Conservation (phyloP, 495 filamentous ascomycete genomes). For the Daldinia caldariorum region DNA sequence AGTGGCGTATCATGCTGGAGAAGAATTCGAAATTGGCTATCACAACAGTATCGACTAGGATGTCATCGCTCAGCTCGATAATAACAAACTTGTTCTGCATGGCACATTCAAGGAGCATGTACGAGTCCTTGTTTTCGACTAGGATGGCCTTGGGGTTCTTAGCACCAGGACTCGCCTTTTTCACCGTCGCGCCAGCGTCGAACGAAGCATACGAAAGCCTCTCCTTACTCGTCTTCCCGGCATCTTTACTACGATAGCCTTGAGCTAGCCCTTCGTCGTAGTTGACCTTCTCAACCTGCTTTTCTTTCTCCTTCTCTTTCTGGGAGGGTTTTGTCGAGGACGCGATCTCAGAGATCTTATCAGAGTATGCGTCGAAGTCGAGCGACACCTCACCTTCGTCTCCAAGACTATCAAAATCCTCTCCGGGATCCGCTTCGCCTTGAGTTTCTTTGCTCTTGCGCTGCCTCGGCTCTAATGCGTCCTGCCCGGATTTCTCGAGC, state of each 20-base stretch:
- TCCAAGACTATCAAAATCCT: constrained; percentile 59
- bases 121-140: constrained; percentile 97
- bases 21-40: constrained; percentile 99
- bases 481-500: constrained; percentile 84
- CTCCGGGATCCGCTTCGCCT: constrained; percentile 45
- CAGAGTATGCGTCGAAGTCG: constrained; percentile 74
- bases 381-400: constrained; percentile 93
- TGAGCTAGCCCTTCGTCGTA: constrained; percentile 60
- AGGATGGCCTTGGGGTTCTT: constrained; percentile 88
- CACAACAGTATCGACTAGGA: constrained; percentile 93
- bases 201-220: constrained; percentile 97
- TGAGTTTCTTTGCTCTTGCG: constrained; percentile 54
- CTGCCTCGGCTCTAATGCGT: constrained; percentile 74
- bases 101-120: constrained; percentile 94
- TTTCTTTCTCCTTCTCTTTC: constrained; percentile 56
- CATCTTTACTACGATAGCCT: constrained; percentile 82
- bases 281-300: constrained; percentile 55
- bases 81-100: constrained; percentile 92
- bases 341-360: constrained; percentile 54
- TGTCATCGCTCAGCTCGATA: constrained; percentile 87
- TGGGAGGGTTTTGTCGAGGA: constrained; percentile 49
- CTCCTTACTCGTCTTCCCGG: constrained; percentile 89
- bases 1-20: constrained; percentile 91
- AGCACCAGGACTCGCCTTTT: constrained; percentile 84
- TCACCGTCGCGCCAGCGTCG: constrained; percentile 91